A percentile compares a stretch with the other conserved stretches of the same genome.
phyloP scores from a whole-genome alignment of 164 flowering plant species.

The Vitis vinifera region DNA sequence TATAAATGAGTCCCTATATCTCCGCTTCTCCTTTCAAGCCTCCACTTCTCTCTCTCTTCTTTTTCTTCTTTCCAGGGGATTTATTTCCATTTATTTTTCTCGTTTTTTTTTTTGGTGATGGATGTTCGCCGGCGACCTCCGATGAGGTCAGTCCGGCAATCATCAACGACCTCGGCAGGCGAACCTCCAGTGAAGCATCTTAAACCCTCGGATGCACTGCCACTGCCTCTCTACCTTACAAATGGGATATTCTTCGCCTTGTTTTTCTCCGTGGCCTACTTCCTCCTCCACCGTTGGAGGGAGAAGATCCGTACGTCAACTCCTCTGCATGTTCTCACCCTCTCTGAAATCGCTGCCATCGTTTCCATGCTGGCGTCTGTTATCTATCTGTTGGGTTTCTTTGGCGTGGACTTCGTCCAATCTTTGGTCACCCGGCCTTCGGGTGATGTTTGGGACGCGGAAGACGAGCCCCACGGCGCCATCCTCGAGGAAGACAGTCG shows the following conservation, averaged over 20 bases:
- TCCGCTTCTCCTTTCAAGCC: too few relatives aligned
- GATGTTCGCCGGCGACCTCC: too few relatives aligned
- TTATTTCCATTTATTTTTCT: too few relatives aligned
- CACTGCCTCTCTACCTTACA: conserved; percentile 33
- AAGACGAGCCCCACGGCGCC: conserved; percentile 1
- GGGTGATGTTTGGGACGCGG: conserved; percentile 17
- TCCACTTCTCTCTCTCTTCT: too few relatives aligned
- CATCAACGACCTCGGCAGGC: too few relatives aligned
- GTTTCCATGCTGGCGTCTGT: conserved; percentile 33
- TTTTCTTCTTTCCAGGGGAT: too few relatives aligned
- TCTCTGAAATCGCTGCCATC: conserved; percentile 37
- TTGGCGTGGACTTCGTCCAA: conserved; percentile 39
- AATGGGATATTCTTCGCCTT: conserved; percentile 37
- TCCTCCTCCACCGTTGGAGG: conserved; percentile 41
- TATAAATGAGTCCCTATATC: too few relatives aligned
- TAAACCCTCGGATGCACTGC: conserved; percentile 18
- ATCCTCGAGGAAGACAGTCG: background rate
- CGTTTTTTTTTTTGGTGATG: too few relatives aligned
- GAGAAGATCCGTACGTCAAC: conserved; percentile 39
- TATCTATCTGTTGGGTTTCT: conserved; percentile 42
- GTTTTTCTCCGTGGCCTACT: conserved; percentile 44
- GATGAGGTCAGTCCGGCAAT: too few relatives aligned
- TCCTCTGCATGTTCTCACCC: conserved; percentile 36
- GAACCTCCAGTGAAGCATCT: background rate
- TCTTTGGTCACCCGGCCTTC: conserved; percentile 22